A percentile compares a stretch with the other conserved stretches of the same genome.
Evolutionary conservation across 768 basidiomycete genomes (phyloP).

Genomic region (Tricholoma bakamatsutake): DNA sequence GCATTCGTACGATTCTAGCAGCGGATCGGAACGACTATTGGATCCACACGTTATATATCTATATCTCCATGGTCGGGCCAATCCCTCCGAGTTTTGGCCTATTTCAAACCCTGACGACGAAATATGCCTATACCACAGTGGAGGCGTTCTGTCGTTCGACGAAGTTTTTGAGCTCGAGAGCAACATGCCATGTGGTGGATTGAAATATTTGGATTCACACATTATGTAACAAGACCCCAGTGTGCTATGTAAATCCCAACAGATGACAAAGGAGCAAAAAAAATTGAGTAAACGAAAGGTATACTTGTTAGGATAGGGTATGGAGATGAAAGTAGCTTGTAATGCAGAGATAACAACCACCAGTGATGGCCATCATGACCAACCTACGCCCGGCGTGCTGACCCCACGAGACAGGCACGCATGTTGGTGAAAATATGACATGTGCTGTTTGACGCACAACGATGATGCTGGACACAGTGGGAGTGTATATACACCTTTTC

Average conservation of each 20-base stretch:
- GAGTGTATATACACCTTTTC: not conserved
- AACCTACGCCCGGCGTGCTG: not conserved
- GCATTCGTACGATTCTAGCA: no score
- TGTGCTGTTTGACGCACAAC: not conserved
- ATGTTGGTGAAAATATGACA: not conserved
- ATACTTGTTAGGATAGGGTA: not conserved
- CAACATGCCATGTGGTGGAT: no score
- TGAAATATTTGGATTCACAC: not conserved
- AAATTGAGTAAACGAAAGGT: not conserved
- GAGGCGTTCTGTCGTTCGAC: not conserved
- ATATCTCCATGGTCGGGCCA: no score
- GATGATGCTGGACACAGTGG: not conserved
- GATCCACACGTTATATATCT: no score
- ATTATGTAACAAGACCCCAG: not conserved
- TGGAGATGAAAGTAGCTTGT: not conserved
- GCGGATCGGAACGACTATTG: no score
- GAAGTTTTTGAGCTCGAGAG: not conserved
- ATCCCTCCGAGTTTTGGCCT: no score
- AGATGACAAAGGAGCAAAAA: not conserved
- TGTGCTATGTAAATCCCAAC: not conserved
- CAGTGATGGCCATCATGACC: not conserved
- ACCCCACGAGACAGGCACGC: not conserved
- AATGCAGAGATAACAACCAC: not conserved
- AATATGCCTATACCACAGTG: no score
- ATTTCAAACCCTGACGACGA: no score